Evolutionary conservation across 192 early-diverging fungal genomes (phyloP).

Genomic region (Geranomyces variabilis): DNA sequence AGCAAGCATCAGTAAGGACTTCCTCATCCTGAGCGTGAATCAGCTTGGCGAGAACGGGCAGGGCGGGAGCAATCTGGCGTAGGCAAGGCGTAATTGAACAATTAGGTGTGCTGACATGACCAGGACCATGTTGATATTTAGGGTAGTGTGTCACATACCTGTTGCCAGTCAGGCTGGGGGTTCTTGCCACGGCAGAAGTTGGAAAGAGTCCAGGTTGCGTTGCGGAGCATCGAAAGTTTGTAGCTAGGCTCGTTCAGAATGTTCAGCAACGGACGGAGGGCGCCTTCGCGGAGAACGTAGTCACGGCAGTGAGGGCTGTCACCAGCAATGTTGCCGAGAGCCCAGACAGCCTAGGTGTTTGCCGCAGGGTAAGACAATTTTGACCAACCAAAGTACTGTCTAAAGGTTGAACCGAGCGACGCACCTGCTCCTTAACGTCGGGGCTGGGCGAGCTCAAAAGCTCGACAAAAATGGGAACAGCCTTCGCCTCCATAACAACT

Average conservation of each 20-base stretch:
- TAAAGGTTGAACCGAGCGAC: neutral
- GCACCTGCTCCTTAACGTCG: constrained; percentile 93
- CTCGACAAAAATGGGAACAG: constrained; percentile 90
- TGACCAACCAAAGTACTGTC: too few relatives aligned
- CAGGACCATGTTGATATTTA: too few relatives aligned
- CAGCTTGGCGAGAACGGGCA: constrained; percentile 88
- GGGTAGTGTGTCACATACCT: constrained; percentile 55
- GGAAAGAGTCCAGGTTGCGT: constrained; percentile 98
- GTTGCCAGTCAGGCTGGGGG: constrained; percentile 88
- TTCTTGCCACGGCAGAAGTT: constrained; percentile 99
- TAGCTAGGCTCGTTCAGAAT: constrained; percentile 81
- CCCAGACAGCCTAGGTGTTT: constrained; percentile 87
- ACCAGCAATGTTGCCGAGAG: constrained; percentile 98
- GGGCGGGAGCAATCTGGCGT: constrained; percentile 78
- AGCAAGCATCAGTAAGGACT: constrained; percentile 97
- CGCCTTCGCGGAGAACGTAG: constrained; percentile 79
- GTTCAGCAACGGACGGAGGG: constrained; percentile 82
- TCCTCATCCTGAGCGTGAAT: constrained; percentile 92
- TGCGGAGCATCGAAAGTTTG: constrained; percentile 97
- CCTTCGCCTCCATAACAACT: constrained; percentile 89
- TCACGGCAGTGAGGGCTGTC: constrained; percentile 91
- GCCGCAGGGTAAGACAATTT: neutral
- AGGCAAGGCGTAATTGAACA: constrained; percentile 5
- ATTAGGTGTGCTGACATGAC: neutral
- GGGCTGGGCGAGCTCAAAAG: constrained; percentile 78